These are phyloP conservation scores for Imleria badia DNA, from an alignment of 768 basidiomycete genomes.

Conservation along the genomic window DNA sequence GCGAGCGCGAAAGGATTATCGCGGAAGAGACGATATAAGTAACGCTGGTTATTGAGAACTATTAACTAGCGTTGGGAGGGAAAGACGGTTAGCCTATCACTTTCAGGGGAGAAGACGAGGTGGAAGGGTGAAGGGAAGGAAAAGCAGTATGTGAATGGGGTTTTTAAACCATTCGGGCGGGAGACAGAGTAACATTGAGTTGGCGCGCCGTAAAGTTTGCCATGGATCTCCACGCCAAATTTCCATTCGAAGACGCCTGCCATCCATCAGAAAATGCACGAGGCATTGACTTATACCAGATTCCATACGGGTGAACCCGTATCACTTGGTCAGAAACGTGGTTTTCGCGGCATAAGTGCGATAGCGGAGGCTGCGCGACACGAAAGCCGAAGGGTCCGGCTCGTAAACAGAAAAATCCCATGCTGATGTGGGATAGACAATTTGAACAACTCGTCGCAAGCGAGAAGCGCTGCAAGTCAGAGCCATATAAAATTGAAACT, in stretches of 20 bases:
- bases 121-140: background rate
- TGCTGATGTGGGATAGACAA: background rate
- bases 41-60: background rate
- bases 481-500: conserved; percentile 4
- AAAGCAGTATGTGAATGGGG: background rate
- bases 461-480: conserved; percentile 1
- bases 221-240: conserved; percentile 12
- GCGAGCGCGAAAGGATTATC: background rate
- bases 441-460: conserved; percentile 1
- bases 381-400: background rate
- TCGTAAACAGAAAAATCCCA: background rate
- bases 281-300: conserved; percentile 19
- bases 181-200: background rate
- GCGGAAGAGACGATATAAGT: background rate
- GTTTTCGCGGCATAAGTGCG: conserved; percentile 6
- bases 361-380: background rate
- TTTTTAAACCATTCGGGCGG: conserved; percentile 8
- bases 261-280: conserved; percentile 24
- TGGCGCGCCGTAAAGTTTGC: conserved; percentile 15
- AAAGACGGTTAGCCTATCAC: background rate
- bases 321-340: conserved; percentile 1
- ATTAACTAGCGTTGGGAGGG: background rate
- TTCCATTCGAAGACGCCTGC: conserved; percentile 20
- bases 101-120: background rate
- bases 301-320: conserved; percentile 1